Evolutionary conservation across 176 grass and related monocot genomes (phyloP).

Genomic region (Avena eriantha): DNA sequence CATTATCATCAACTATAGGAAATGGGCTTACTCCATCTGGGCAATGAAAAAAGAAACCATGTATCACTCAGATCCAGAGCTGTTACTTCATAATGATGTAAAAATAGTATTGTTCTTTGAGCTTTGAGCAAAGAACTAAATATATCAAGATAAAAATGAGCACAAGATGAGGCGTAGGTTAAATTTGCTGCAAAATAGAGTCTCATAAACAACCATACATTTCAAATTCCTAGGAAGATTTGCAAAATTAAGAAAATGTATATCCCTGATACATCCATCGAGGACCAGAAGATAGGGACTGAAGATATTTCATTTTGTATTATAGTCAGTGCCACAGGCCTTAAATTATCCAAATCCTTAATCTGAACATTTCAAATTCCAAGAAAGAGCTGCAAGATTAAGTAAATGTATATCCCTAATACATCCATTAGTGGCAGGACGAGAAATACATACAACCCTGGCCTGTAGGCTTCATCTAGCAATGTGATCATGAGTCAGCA

Average conservation of each 20-base stretch:
- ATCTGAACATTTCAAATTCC: constrained; percentile 59
- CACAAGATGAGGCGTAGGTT: neutral
- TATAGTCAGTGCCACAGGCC: too few species aligned
- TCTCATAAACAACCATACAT: constrained; percentile 51
- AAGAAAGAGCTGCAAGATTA: constrained; percentile 68
- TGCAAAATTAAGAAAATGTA: neutral
- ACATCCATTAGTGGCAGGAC: too few species aligned
- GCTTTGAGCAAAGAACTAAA: constrained; percentile 75
- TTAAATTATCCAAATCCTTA: too few species aligned
- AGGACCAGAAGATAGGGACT: too few species aligned
- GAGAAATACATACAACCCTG: too few species aligned
- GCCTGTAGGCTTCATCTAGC: too few species aligned
- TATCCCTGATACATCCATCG: too few species aligned
- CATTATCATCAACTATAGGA: constrained; percentile 65
- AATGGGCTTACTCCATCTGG: constrained; percentile 64
- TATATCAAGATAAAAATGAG: constrained; percentile 37
- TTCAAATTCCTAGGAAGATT: constrained; percentile 63
- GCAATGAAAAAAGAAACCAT: constrained; percentile 15
- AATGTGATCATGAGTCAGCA: too few species aligned
- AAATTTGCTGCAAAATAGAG: constrained; percentile 33
- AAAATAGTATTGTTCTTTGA: constrained; percentile 48
- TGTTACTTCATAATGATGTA: constrained; percentile 10
- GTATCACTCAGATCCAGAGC: constrained; percentile 1
- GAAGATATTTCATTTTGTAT: too few species aligned
- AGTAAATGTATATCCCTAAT: constrained; percentile 58